phyloP scores from a whole-genome alignment of 352 stramenopile genomes.

The Phytophthora aleatoria region DNA sequence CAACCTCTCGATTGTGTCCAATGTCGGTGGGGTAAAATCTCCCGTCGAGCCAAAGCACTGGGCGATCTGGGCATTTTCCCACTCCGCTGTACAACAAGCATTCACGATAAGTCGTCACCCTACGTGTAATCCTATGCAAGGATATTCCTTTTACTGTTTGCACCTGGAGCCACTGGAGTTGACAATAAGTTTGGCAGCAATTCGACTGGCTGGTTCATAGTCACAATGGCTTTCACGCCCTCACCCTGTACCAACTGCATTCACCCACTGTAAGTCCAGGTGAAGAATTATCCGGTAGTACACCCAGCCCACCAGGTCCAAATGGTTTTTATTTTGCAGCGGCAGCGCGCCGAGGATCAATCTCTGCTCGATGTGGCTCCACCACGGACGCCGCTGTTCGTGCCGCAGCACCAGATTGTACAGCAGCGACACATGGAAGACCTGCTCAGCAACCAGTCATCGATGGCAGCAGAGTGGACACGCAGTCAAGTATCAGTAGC shows the following conservation, averaged over 20 bases:
- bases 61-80: constrained; percentile 44
- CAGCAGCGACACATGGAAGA: constrained; percentile 81
- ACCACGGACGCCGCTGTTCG: constrained; percentile 65
- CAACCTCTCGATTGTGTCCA: constrained; percentile 63
- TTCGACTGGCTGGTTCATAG: constrained; percentile 77
- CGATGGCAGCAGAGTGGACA: not conserved
- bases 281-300: not conserved
- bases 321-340: constrained; percentile 58
- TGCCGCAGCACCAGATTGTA: constrained; percentile 72
- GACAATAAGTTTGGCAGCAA: constrained; percentile 68
- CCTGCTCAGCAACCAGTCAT: constrained; percentile 25
- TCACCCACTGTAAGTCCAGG: not conserved
- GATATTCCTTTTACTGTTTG: not conserved
- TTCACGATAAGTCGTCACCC: not conserved
- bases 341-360: constrained; percentile 77
- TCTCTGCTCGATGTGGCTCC: constrained; percentile 64
- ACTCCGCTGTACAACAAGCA: constrained; percentile 50
- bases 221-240: constrained; percentile 70
- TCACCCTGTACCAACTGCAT: constrained; percentile 56
- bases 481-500: not conserved
- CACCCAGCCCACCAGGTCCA: constrained; percentile 32
- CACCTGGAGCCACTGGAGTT: constrained; percentile 66
- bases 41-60: constrained; percentile 70
- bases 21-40: constrained; percentile 70
- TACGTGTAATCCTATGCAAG: not conserved